A percentile compares a stretch with the other conserved stretches of the same genome.
phyloP scores from a whole-genome alignment of 495 filamentous ascomycete species.

The Talaromyces trachyspermus region DNA sequence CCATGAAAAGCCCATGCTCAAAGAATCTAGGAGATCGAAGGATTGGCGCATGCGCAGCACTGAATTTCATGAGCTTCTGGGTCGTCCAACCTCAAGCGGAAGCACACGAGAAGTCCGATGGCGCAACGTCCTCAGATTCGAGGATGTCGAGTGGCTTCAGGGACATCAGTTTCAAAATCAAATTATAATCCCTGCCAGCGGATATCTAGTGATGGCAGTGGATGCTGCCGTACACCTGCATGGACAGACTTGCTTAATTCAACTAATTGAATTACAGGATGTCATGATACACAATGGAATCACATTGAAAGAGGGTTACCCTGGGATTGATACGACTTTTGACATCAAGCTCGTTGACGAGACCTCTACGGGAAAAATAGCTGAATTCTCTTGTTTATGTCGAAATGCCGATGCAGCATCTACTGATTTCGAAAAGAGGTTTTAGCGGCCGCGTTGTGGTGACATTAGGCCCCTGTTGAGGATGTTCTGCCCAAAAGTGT shows the following conservation, averaged over 20 bases:
- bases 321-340: conserved; percentile 40
- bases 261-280: conserved; percentile 26
- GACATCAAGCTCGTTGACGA: conserved; percentile 16
- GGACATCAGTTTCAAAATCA: conserved; percentile 30
- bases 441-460: not conserved
- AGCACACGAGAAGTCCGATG: conserved; percentile 16
- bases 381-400: not conserved
- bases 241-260: conserved; percentile 5
- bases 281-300: conserved; percentile 41
- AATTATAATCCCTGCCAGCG: conserved; percentile 50
- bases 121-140: conserved; percentile 18
- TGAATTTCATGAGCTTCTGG: conserved; percentile 20
- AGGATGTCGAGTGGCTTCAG: conserved; percentile 27
- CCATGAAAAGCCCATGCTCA: conserved; percentile 31
- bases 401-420: not conserved
- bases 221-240: conserved; percentile 33
- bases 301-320: conserved; percentile 40
- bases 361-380: not conserved
- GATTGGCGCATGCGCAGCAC: conserved; percentile 12
- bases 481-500: not conserved
- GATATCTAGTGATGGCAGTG: conserved; percentile 49
- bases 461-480: not conserved
- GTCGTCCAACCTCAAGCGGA: conserved; percentile 7
- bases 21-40: conserved; percentile 34
- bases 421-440: not conserved